Percentiles rank a stretch among this genome's conserved stretches.
phyloP scores from a whole-genome alignment of 768 basidiomycete genomes.

The Ephemerocybe angulata region DNA sequence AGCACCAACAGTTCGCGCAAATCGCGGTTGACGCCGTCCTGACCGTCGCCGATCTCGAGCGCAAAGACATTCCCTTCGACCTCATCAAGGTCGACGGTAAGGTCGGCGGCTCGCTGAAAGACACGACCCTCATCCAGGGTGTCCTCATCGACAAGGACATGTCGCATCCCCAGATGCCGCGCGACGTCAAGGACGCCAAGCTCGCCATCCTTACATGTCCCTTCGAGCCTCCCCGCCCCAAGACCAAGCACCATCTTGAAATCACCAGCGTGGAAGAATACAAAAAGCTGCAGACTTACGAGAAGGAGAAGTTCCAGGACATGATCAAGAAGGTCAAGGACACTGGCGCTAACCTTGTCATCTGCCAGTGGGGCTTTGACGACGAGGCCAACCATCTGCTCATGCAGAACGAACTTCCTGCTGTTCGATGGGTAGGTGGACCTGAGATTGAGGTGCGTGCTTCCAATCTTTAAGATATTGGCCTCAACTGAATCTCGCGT shows the following conservation, averaged over 20 bases:
- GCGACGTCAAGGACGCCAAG: slow-evolving; percentile 78
- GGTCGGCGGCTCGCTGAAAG: slow-evolving; percentile 94
- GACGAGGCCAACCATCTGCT: slow-evolving; percentile 98
- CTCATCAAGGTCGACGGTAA: slow-evolving; percentile 99
- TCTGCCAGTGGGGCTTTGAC: slow-evolving; percentile 99
- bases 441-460: slow-evolving; percentile 90
- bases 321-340: slow-evolving; percentile 98
- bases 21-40: slow-evolving; percentile 98
- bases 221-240: slow-evolving; percentile 97
- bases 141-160: slow-evolving; percentile 99
- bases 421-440: slow-evolving; percentile 98
- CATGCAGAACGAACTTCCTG: slow-evolving; percentile 96
- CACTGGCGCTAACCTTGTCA: slow-evolving; percentile 95
- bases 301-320: slow-evolving; percentile 92
- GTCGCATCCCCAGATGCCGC: slow-evolving; percentile 99
- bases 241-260: slow-evolving; percentile 98
- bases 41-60: slow-evolving; percentile 90
- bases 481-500: background rate
- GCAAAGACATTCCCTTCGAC: slow-evolving; percentile 94
- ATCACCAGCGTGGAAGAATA: slow-evolving; percentile 96
- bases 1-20: slow-evolving; percentile 90
- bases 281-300: slow-evolving; percentile 90
- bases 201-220: slow-evolving; percentile 98
- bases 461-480: background rate
- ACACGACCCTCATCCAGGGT: slow-evolving; percentile 92